A percentile compares a stretch with the other conserved stretches of the same genome.
These are phyloP conservation scores for Boletellus ananiceps DNA, from an alignment of 768 basidiomycete genomes.

Conservation along the genomic window DNA sequence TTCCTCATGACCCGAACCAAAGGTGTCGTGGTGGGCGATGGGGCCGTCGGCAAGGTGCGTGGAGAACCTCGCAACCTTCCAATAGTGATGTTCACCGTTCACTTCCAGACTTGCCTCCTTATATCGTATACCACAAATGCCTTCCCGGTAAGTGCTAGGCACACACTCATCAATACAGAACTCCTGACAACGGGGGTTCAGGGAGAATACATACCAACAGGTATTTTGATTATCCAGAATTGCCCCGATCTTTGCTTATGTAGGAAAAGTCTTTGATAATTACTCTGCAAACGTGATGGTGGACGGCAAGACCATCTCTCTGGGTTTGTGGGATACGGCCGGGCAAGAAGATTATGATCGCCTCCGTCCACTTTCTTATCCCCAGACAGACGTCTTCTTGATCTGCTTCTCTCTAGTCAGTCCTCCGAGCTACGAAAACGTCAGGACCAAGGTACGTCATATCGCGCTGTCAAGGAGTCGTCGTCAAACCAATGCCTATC, in stretches of 20 bases:
- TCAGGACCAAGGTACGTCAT: constrained; percentile 82
- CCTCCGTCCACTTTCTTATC: constrained; percentile 95
- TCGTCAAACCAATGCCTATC: constrained; percentile 7
- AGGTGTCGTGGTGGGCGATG: constrained; percentile 99
- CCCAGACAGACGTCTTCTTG: constrained; percentile 98
- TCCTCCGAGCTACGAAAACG: constrained; percentile 98
- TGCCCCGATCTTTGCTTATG: constrained; percentile 8
- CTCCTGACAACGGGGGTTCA: constrained; percentile 31
- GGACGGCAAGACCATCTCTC: constrained; percentile 96
- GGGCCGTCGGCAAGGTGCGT: constrained; percentile 94
- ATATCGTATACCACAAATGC: constrained; percentile 99
- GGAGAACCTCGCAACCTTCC: constrained; percentile 2
- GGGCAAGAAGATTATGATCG: constrained; percentile 99
- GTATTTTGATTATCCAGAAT: constrained; percentile 36
- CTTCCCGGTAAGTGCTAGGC: constrained; percentile 66
- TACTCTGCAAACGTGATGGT: constrained; percentile 99
- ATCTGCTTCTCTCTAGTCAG: constrained; percentile 99
- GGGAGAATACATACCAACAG: constrained; percentile 97
- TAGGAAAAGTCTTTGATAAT: constrained; percentile 85
- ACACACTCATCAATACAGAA: constrained; percentile 9
- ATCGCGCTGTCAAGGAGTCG: background rate
- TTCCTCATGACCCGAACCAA: constrained; percentile 29
- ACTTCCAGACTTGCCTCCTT: constrained; percentile 84
- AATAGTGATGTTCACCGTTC: constrained; percentile 12
- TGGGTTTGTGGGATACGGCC: constrained; percentile 99